phyloP scores from a whole-genome alignment of 2,329 filamentous ascomycete species.

The Trichocomaceae sp. region DNA sequence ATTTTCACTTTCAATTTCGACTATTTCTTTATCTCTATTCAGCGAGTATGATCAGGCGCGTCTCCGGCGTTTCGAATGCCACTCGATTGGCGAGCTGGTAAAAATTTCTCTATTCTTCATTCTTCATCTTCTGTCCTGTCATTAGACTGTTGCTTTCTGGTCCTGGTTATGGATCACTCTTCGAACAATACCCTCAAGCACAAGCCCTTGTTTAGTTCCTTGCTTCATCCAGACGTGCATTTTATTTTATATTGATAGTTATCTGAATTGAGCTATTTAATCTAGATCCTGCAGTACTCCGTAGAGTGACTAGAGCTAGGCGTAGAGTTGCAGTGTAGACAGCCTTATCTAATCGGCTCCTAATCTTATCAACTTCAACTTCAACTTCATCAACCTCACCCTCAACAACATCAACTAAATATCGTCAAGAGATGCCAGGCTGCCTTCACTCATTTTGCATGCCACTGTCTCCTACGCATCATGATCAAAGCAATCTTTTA shows the following conservation, averaged over 20 bases:
- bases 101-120: neutral
- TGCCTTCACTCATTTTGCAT: neutral
- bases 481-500: conserved; percentile 63
- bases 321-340: no score
- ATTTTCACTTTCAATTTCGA: neutral
- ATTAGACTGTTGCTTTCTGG: conserved; percentile 6
- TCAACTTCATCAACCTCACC: neutral
- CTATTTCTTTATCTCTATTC: neutral
- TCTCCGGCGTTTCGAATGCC: conserved; percentile 7
- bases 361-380: neutral
- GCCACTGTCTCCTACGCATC: conserved; percentile 18
- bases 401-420: neutral
- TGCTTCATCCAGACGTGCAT: no score
- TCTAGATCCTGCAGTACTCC: no score
- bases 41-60: conserved; percentile 1
- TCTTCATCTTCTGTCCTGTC: neutral
- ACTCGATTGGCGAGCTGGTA: neutral
- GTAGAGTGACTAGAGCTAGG: no score
- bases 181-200: conserved; percentile 12
- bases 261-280: no score
- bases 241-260: no score
- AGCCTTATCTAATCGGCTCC: no score
- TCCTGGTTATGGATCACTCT: neutral
- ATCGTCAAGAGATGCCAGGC: neutral
- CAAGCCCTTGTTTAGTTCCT: no score